Base-by-base conservation (phyloP, 208 protist genomes). In the Trypanosoma scelopori region DNA sequence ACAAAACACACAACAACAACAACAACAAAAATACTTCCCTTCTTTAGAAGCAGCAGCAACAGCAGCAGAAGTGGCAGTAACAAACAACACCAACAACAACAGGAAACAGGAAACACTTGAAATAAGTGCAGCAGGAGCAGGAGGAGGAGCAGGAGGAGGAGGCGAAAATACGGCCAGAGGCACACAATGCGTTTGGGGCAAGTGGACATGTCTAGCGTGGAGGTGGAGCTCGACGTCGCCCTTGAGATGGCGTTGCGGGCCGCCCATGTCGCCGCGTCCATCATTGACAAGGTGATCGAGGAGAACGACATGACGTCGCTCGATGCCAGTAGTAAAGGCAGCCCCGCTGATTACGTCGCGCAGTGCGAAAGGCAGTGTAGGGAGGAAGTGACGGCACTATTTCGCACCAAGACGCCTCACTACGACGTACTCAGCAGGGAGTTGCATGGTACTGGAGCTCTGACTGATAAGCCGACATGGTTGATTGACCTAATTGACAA, bases 401-500 rank as follows among this genome's bases (percentile, higher is more conserved):
- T 96, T 35, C 78, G 76, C 18, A 37, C 30, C 1, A 75, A 77
- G 22, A 86, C 84, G 1, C 90, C 90, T 3, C 39, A 67, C 22
- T 94, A 89, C 53, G 71, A 67, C 25, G 76, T 94, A 18, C 37
- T 93, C 30, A 92, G 79, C 30, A 84, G 89, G 55, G 91, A 89
- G 52, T 78, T 70, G 5, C 59, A 83, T 52, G 74, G 69, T 37
- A 71, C 64, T 20, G 53, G 50, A 6, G 49, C 48, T n/a, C 66
- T 90, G 16, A 69, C 55, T 2, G 76, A 89, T 49, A 60, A 61
- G 16, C 87, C 89, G 0, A 95, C 85, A 47, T 97, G 91, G 89
- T 74, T 97, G 2, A 84, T 94, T 28, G 85, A 92, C 60, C 81
- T 87, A 1, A 91, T 94, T 43, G 87, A 94, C 51, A 87, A 83